Evolutionary conservation across 2,329 filamentous ascomycete species (phyloP), one percentile per base, ranked within the genome.

Genomic region (Phaeosphaeriaceae sp.): DNA sequence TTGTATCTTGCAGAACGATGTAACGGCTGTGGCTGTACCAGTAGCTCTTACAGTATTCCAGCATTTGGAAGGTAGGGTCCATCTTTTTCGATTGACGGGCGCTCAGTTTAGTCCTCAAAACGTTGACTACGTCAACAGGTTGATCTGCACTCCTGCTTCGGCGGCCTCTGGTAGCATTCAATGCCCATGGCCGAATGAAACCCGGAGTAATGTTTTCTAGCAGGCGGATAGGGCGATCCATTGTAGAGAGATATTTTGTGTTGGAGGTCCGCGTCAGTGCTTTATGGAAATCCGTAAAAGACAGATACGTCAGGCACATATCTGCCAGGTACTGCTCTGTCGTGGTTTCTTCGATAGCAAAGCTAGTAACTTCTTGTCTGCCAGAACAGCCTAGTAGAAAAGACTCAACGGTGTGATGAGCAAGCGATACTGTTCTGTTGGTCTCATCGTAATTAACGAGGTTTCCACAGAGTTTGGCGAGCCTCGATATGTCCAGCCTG

Each of bases 281-380:
- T 46, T 58, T n/a, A 20, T 50, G 43, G 37, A 61, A 61, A 47
- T 61, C 52, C 17, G 49, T 50, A 42, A 61, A 61, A 30, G 48
- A 51, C 17, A 61, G 18, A 50, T 61, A 61, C 21, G 51, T 56
- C 12, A 61, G 30, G 42, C 57, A 61, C 35, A 46, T 39, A 40
- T 58, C 42, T 46, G 54, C 46, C 36, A 61, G 34, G 42, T 58
- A 61, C 15, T 54, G 54, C 44, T 61, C 49, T 36, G 50, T 35
- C 40, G 30, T 45, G 26, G 26, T 26, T 42, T 54, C 55, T 11
- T 52, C 47, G 34, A 60, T 26, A 15, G 43, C 28, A 45, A 56
- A 56, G 18, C 16, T 46, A 18, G 42, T 30, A 11, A 18, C 4
- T 16, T 17, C 16, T 48, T 38, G 20, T 41, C 28, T 34, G 32